Percentiles rank a stretch among this genome's conserved stretches.
phyloP scores from a whole-genome alignment of 1,284 basidiomycete species.

The Ceratorhiza oryzae-sativae region DNA sequence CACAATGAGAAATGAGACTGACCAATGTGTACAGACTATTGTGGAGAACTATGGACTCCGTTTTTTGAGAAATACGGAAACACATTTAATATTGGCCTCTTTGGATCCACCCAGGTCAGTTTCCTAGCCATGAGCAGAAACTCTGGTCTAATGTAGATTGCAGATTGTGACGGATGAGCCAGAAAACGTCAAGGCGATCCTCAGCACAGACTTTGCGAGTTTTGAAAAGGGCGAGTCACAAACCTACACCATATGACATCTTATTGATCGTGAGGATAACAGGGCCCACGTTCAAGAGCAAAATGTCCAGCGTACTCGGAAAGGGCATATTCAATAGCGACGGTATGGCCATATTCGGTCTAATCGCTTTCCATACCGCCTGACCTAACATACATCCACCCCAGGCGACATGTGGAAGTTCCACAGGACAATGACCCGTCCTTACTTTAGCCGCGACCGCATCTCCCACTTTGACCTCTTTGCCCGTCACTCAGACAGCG shows the following conservation, averaged over 20 bases:
- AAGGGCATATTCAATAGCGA: constrained; percentile 43
- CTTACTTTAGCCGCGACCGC: constrained; percentile 49
- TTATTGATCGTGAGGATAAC: not conserved
- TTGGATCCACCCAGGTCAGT: constrained; percentile 16
- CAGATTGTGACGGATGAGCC: constrained; percentile 15
- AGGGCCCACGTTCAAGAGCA: not conserved
- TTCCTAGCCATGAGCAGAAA: not conserved
- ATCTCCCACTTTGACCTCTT: constrained; percentile 49
- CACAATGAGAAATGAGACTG: not conserved
- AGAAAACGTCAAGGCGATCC: constrained; percentile 20
- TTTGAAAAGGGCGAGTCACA: constrained; percentile 21
- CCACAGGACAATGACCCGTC: constrained; percentile 48
- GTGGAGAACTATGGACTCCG: not conserved
- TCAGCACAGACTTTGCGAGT: constrained; percentile 25
- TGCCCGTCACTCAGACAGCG: constrained; percentile 44
- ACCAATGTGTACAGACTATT: constrained; percentile 3
- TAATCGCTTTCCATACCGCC: too few relatives aligned
- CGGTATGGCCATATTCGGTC: not conserved
- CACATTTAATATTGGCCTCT: constrained; percentile 10
- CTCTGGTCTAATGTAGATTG: not conserved
- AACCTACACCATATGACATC: too few relatives aligned
- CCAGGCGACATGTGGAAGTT: constrained; percentile 43
- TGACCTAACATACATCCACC: not conserved
- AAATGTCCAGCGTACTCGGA: constrained; percentile 37
- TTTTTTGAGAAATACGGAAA: constrained; percentile 13